phyloP scores from a whole-genome alignment of 2,329 filamentous ascomycete genomes.

The Cladosporium sphaerospermum region DNA sequence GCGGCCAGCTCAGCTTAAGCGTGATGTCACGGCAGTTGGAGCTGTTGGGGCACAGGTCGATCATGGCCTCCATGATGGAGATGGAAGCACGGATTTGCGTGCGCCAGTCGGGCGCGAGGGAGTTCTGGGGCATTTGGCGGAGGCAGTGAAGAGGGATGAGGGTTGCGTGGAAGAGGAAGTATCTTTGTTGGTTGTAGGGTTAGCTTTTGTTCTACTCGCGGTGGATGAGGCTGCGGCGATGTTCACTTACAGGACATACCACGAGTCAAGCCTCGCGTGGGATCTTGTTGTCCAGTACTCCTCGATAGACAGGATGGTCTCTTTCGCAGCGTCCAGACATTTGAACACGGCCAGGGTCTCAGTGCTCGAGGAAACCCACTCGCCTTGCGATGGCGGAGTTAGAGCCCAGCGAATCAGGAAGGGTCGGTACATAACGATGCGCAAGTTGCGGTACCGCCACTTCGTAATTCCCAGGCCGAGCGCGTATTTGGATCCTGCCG shows the following conservation, averaged over 20 bases:
- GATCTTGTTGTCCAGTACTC: constrained; percentile 9
- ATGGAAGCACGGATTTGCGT: constrained; percentile 4
- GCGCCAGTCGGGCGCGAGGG: constrained; percentile 7
- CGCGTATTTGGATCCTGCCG: constrained; percentile 1
- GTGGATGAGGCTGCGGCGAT: background rate
- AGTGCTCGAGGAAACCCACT: constrained; percentile 1
- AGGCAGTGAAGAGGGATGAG: constrained; percentile 9
- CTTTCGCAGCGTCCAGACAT: constrained; percentile 7
- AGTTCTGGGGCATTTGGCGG: constrained; percentile 3
- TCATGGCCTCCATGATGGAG: constrained; percentile 6
- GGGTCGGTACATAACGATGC: constrained; percentile 5
- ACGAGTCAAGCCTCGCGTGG: background rate
- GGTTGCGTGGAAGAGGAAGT: constrained; percentile 10
- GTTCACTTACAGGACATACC: constrained; percentile 7
- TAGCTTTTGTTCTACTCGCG: background rate
- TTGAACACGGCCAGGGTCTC: constrained; percentile 6
- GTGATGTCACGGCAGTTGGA: constrained; percentile 8
- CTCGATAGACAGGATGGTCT: constrained; percentile 2
- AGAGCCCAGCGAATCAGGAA: constrained; percentile 4
- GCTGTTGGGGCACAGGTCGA: constrained; percentile 1
- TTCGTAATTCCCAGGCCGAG: constrained; percentile 6
- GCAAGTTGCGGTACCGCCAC: constrained; percentile 4
- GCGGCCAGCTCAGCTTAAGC: constrained; percentile 5
- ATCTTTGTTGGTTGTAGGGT: background rate
- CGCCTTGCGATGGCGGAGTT: background rate